Percentiles rank a stretch among this genome's conserved stretches.
These are phyloP conservation scores for Rhodotorula mucilaginosa DNA, from an alignment of 1,284 basidiomycete species.

Conservation along the genomic window DNA sequence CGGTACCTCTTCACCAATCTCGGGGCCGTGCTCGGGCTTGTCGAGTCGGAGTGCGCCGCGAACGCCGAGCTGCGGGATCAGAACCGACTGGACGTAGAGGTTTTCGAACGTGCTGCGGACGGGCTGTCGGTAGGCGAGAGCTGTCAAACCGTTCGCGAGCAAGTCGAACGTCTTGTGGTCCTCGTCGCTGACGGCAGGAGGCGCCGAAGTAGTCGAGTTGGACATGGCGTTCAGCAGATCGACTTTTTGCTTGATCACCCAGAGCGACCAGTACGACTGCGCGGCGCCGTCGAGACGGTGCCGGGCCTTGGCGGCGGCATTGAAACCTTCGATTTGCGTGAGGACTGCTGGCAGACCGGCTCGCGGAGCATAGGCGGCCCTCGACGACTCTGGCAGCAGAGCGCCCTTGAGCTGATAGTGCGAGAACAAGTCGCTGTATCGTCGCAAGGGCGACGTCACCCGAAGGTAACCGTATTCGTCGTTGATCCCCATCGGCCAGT, in stretches of 20 bases:
- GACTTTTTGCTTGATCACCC: slow-evolving; percentile 34
- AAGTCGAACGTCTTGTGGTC: slow-evolving; percentile 17
- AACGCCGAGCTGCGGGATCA: slow-evolving; percentile 33
- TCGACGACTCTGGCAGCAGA: slow-evolving; percentile 49
- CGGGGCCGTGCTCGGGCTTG: slow-evolving; percentile 3
- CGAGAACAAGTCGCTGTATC: slow-evolving; percentile 75
- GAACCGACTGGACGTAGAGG: slow-evolving; percentile 24
- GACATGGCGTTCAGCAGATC: slow-evolving; percentile 8
- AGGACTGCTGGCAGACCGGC: slow-evolving; percentile 7
- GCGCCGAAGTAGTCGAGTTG: background rate
- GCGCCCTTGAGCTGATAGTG: slow-evolving; percentile 94
- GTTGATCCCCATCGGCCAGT: slow-evolving; percentile 69
- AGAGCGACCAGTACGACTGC: slow-evolving; percentile 34
- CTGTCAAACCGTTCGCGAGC: slow-evolving; percentile 20
- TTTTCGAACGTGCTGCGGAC: slow-evolving; percentile 15
- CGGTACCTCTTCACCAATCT: slow-evolving; percentile 15
- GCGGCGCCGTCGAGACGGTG: slow-evolving; percentile 21
- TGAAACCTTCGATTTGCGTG: slow-evolving; percentile 15
- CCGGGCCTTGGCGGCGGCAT: slow-evolving; percentile 18
- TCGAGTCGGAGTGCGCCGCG: slow-evolving; percentile 18
- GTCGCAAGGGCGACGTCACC: slow-evolving; percentile 83
- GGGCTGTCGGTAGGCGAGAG: slow-evolving; percentile 22
- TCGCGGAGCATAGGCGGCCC: background rate
- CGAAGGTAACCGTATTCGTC: slow-evolving; percentile 72
- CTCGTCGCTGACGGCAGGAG: background rate